Evolutionary conservation across 2,329 filamentous ascomycete genomes (phyloP), one percentile per base, ranked within the genome.

Genomic region (Mycocentrospora acerina): DNA sequence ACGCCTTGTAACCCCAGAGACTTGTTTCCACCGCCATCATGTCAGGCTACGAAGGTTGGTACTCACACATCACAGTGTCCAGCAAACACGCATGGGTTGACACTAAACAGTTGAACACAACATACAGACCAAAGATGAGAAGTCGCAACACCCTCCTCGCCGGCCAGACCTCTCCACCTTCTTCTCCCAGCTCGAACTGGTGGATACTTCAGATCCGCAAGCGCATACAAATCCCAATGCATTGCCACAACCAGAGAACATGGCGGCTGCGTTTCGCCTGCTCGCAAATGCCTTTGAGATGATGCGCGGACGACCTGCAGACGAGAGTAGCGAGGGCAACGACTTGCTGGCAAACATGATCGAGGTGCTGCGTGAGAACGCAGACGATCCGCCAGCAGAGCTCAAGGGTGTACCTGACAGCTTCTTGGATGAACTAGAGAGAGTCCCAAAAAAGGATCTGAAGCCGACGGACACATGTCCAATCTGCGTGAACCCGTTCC

Each of bases 151-250:
- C 13, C 64, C 66, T 24, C 67, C 68, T 37, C 79, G 79, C 47
- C 77, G 80, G 35, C 81, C 81, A 18, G 81, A 85, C 60, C 75
- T 84, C 27, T 80, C 77, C 27, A 81, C 80, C 53, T 84, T 85
- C 71, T 83, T 83, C 69, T 74, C 75, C 40, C 77, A 78, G 29
- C 77, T 84, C 43, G 77, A 82, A 53, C 75, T 81, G 40, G 69
- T 76, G 19, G 73, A 76, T 44, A 80, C 76, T 7, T 76, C 74
- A 19, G 72, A 76, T 57, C 65, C 71, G 6, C 64, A 69, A 39
- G 55, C 66, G 30, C 77, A 75, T 29, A 72, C 73, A 37, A 78
- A 82, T 53, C 69, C 71, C n/a, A 67, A 83, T 61, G 77, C 81
- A 2, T 61, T 80, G 1, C 81, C 81, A 1, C 73, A 81, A 4